A percentile compares a stretch with the other conserved stretches of the same genome.
Evolutionary conservation across 208 protist genomes (phyloP).

Genomic region (Tritrichomonas musculus): DNA sequence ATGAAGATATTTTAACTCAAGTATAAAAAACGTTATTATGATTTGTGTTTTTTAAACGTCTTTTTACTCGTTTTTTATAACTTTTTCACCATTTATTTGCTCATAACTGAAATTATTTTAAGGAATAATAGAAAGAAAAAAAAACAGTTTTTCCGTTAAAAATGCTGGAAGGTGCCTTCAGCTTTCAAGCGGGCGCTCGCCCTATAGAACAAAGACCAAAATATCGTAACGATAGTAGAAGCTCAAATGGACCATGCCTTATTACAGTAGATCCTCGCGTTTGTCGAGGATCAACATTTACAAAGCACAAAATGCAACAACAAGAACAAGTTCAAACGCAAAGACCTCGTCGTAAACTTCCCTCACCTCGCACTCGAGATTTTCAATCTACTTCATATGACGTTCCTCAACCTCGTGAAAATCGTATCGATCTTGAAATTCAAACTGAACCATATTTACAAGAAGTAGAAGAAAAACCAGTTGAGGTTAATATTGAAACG

Average conservation of each 20-base stretch:
- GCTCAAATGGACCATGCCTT: not conserved
- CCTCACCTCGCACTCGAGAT: not conserved
- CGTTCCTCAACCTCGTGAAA: not conserved
- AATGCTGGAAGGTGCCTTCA: constrained; percentile 3
- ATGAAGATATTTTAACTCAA: no score
- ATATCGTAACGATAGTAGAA: not conserved
- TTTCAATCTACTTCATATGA: not conserved
- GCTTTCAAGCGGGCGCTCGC: not conserved
- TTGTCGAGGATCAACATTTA: constrained; percentile 32
- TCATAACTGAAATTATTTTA: no score
- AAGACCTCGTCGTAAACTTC: not conserved
- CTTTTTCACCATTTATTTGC: no score
- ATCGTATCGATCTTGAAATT: constrained; percentile 27
- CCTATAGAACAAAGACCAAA: not conserved
- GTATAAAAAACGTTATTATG: no score
- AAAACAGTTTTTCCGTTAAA: not conserved
- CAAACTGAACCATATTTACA: constrained; percentile 25
- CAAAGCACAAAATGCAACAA: not conserved
- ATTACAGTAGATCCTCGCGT: constrained; percentile 14
- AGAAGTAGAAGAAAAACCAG: constrained; percentile 16
- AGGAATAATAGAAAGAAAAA: no score
- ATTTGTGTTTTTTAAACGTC: no score
- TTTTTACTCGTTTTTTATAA: no score
- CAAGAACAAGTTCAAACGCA: not conserved
- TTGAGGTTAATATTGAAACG: constrained; percentile 55